phyloP scores from a whole-genome alignment of 495 filamentous ascomycete species.

The Staphylotrichum tortipilum region DNA sequence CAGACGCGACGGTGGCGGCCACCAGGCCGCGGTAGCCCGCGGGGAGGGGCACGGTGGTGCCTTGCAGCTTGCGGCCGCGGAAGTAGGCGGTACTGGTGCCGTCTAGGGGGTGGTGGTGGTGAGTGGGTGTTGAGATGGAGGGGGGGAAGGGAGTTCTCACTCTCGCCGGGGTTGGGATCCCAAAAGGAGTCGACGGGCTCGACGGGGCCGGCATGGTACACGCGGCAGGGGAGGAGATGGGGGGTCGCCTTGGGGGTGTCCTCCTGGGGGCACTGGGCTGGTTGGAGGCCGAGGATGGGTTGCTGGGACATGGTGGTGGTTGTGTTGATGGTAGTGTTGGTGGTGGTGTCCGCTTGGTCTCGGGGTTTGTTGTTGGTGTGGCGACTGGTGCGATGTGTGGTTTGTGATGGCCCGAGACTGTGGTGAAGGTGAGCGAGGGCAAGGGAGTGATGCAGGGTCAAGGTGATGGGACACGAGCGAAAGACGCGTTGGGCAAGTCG shows the following conservation, averaged over 20 bases:
- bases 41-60: slow-evolving; percentile 58
- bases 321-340: not conserved
- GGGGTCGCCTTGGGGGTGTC: slow-evolving; percentile 46
- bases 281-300: slow-evolving; percentile 18
- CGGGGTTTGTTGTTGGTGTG: too few relatives aligned
- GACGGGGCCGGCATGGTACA: slow-evolving; percentile 70
- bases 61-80: slow-evolving; percentile 72
- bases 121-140: not conserved
- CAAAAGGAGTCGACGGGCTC: slow-evolving; percentile 63
- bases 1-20: slow-evolving; percentile 17
- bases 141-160: slow-evolving; percentile 1
- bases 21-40: slow-evolving; percentile 62
- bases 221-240: slow-evolving; percentile 75
- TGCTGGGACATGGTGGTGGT: slow-evolving; percentile 24
- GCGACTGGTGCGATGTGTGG: too few relatives aligned
- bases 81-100: slow-evolving; percentile 59
- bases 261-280: slow-evolving; percentile 7
- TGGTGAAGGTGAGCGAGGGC: too few relatives aligned
- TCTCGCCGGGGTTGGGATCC: slow-evolving; percentile 42
- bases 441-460: too few relatives aligned
- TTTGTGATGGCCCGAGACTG: too few relatives aligned
- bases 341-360: too few relatives aligned
- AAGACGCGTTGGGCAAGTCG: too few relatives aligned
- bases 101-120: slow-evolving; percentile 16
- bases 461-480: too few relatives aligned